Percentiles rank a stretch among this genome's conserved stretches.
Evolutionary conservation across 768 basidiomycete genomes (phyloP).

Genomic region (Clitopilus hobsonii): DNA sequence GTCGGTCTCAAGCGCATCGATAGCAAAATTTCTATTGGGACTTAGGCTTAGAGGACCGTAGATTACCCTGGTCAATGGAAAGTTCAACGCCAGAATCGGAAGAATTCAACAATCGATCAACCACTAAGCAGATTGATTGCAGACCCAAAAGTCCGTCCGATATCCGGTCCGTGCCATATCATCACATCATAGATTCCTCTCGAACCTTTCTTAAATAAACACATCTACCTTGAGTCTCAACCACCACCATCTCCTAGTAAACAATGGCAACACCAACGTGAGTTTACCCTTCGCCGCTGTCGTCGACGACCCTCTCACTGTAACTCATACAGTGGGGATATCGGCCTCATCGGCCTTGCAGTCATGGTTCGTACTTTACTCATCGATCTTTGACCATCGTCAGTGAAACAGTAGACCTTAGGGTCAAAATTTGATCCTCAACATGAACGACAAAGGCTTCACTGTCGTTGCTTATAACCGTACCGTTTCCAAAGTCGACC

Average conservation of each 20-base stretch:
- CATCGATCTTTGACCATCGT: slow-evolving; percentile 13
- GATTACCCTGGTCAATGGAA: slow-evolving; percentile 8
- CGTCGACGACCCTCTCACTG: slow-evolving; percentile 8
- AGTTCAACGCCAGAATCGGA: slow-evolving; percentile 1
- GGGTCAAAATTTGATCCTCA: slow-evolving; percentile 96
- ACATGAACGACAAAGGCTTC: slow-evolving; percentile 99
- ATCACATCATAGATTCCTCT: slow-evolving; percentile 23
- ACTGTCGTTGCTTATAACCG: slow-evolving; percentile 97
- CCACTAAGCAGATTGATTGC: slow-evolving; percentile 19
- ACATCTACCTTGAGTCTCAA: slow-evolving; percentile 29
- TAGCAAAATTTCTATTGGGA: background rate
- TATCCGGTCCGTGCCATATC: slow-evolving; percentile 19
- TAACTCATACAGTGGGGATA: slow-evolving; percentile 71
- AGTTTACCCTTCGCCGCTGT: slow-evolving; percentile 16
- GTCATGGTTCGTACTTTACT: slow-evolving; percentile 73
- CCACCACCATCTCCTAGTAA: slow-evolving; percentile 31
- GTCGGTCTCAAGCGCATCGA: background rate
- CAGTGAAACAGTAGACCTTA: slow-evolving; percentile 24
- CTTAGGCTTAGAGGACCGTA: background rate
- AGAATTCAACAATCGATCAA: slow-evolving; percentile 16
- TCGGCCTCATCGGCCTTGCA: slow-evolving; percentile 97
- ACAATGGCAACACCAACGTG: slow-evolving; percentile 5
- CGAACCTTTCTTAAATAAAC: slow-evolving; percentile 15
- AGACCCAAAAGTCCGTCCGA: slow-evolving; percentile 14
- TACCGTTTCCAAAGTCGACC: slow-evolving; percentile 92